Base-by-base conservation (phyloP, 108 stramenopile species). In the Nannochloropsis salina region DNA sequence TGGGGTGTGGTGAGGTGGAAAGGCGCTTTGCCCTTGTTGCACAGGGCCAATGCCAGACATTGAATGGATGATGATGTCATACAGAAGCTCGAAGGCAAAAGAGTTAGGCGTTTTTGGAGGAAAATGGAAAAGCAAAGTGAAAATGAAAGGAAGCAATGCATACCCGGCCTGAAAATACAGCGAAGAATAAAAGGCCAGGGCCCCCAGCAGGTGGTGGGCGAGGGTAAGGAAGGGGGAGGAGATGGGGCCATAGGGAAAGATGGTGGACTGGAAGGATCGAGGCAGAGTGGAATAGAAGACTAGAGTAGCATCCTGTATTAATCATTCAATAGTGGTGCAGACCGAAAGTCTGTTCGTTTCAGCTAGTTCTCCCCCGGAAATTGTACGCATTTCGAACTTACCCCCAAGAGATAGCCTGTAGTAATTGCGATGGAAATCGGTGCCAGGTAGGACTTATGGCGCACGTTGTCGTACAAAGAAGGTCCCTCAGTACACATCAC, bases 361-460 rank as follows among this genome's bases (percentile, higher is more conserved):
- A 31, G 31, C 31, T 31, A 31, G 31, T 31, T 31, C 31, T 31
- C 31, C 31, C 31, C 31, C 31, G 31, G 31, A 31, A 31, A 31
- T 31, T 31, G 31, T 31, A 31, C 31, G 31, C 31, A 31, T 31
- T 31, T 31, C 31, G 31, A 31, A 74, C 61, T n/a, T 74, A 74
- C 61, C 61, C 20, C 61, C 20, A 74, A n/a, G 20, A 74, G 61
- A 74, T 74, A 74, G 61, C 61, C 61, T 74, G 61, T 74, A n/a
- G 61, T 74, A 6, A 74, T 74, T 15, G 61, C 61, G 6, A 74
- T 15, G 61, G 2, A 74, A n/a, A 74, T n/a, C 61, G 61, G 61
- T n/a, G 61, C 61, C 1, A 74, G 61, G 61, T 74, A 74, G 61
- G 61, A 74, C 15, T 74, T 15, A 74, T 74, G 61, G 2, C 61